Percentiles rank a stretch among this genome's conserved stretches.
Evolutionary conservation across 2,329 filamentous ascomycete species (phyloP).

Genomic region (Pleoardoris graminearum): DNA sequence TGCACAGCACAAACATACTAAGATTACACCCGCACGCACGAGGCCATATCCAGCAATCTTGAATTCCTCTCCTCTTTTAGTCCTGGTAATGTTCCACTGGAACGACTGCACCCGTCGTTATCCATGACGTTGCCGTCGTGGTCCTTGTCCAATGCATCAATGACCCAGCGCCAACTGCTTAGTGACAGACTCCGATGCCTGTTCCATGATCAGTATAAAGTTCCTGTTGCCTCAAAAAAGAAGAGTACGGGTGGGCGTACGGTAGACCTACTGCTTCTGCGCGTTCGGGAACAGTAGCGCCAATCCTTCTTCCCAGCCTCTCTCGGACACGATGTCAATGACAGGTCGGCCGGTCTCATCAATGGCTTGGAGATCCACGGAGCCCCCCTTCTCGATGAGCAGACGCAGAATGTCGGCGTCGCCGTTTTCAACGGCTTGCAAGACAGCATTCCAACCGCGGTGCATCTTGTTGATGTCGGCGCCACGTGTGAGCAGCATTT

Average conservation of each 20-base stretch:
- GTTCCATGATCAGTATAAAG: background rate
- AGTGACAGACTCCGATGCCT: constrained; percentile 9
- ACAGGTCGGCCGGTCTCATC: constrained; percentile 37
- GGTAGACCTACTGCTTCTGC: constrained; percentile 19
- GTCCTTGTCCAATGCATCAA: constrained; percentile 9
- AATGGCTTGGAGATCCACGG: constrained; percentile 35
- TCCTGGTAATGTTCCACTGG: constrained; percentile 8
- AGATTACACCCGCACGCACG: background rate
- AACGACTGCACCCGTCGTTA: constrained; percentile 2
- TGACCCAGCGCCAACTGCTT: constrained; percentile 15
- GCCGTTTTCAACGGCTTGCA: constrained; percentile 43
- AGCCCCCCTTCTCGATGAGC: constrained; percentile 40
- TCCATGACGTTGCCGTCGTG: background rate
- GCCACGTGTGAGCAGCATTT: constrained; percentile 64
- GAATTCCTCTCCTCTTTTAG: constrained; percentile 1
- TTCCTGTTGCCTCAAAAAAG: background rate
- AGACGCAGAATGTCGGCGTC: constrained; percentile 39
- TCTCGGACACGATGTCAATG: constrained; percentile 40
- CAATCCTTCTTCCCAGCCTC: constrained; percentile 43
- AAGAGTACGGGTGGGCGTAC: background rate
- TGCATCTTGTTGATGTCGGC: constrained; percentile 66
- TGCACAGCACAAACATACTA: background rate
- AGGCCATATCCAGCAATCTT: background rate
- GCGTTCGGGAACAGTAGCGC: constrained; percentile 35
- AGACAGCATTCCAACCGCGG: constrained; percentile 41